Percentiles rank a stretch among this genome's conserved stretches.
phyloP scores from a whole-genome alignment of 208 protist species.

The Leishmania aethiopica region DNA sequence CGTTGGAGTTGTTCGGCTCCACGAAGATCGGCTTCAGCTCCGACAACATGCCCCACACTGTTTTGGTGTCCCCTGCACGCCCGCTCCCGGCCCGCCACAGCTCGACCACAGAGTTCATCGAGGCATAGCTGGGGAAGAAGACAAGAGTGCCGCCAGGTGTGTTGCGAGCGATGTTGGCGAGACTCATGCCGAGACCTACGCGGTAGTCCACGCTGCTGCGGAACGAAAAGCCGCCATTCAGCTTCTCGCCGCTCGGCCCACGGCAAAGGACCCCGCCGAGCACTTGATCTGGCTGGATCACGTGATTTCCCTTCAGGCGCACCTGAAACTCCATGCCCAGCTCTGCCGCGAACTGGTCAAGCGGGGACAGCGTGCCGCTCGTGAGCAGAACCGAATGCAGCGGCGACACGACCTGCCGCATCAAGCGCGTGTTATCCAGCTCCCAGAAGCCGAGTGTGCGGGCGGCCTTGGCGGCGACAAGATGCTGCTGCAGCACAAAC shows the following conservation, averaged over 20 bases:
- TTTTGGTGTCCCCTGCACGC: constrained; percentile 39
- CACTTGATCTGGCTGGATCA: constrained; percentile 87
- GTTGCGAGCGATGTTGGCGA: constrained; percentile 89
- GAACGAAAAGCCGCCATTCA: constrained; percentile 88
- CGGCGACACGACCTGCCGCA: constrained; percentile 60
- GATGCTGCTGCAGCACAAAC: constrained; percentile 69
- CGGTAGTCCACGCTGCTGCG: constrained; percentile 81
- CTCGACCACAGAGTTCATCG: constrained; percentile 72
- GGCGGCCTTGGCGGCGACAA: constrained; percentile 6
- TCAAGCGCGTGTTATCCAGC: constrained; percentile 80
- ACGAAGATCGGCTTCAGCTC: constrained; percentile 89
- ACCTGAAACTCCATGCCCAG: constrained; percentile 86
- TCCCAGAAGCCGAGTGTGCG: constrained; percentile 93
- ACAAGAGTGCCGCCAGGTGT: constrained; percentile 96
- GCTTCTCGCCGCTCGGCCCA: constrained; percentile 66
- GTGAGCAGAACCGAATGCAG: constrained; percentile 92
- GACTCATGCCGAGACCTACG: constrained; percentile 71
- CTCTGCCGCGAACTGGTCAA: constrained; percentile 94
- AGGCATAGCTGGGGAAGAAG: constrained; percentile 97
- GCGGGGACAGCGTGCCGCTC: constrained; percentile 96
- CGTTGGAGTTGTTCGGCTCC: constrained; percentile 61
- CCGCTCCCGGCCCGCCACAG: constrained; percentile 70
- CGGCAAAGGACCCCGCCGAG: constrained; percentile 61
- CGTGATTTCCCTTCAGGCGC: constrained; percentile 89
- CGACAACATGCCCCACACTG: constrained; percentile 81